Evolutionary conservation across 768 basidiomycete genomes (phyloP).

Genomic region (Psilocybe cubensis): DNA sequence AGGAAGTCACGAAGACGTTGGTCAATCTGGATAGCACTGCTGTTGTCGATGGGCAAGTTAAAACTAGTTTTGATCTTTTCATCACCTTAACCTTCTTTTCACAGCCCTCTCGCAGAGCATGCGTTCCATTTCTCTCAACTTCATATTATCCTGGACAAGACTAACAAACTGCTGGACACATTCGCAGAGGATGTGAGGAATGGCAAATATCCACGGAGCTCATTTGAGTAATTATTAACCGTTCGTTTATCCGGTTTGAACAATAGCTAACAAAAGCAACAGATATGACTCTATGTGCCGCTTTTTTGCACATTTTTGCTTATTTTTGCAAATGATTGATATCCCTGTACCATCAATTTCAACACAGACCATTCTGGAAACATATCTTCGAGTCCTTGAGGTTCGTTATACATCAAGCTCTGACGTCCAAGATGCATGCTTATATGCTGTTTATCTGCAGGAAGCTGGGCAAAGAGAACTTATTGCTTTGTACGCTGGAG

Average conservation of each 20-base stretch:
- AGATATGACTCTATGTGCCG: constrained; percentile 78
- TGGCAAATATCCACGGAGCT: constrained; percentile 48
- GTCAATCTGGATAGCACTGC: constrained; percentile 59
- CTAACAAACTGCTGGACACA: constrained; percentile 65
- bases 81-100: neutral
- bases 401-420: constrained; percentile 36
- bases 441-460: constrained; percentile 34
- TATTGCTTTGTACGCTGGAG: constrained; percentile 93
- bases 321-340: constrained; percentile 86
- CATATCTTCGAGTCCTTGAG: constrained; percentile 89
- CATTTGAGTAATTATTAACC: constrained; percentile 56
- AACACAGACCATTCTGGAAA: constrained; percentile 82
- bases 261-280: neutral
- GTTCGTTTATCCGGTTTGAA: neutral
- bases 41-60: constrained; percentile 67
- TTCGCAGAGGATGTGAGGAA: constrained; percentile 63
- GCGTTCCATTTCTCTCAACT: constrained; percentile 85
- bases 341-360: constrained; percentile 72
- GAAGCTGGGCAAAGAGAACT: constrained; percentile 79
- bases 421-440: neutral
- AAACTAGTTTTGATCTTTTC: constrained; percentile 2
- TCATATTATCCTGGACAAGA: constrained; percentile 75
- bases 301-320: constrained; percentile 93
- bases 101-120: constrained; percentile 65
- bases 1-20: constrained; percentile 61